Conservation (phyloP, 1,284 basidiomycete genomes). For the Puccinia hordei region DNA sequence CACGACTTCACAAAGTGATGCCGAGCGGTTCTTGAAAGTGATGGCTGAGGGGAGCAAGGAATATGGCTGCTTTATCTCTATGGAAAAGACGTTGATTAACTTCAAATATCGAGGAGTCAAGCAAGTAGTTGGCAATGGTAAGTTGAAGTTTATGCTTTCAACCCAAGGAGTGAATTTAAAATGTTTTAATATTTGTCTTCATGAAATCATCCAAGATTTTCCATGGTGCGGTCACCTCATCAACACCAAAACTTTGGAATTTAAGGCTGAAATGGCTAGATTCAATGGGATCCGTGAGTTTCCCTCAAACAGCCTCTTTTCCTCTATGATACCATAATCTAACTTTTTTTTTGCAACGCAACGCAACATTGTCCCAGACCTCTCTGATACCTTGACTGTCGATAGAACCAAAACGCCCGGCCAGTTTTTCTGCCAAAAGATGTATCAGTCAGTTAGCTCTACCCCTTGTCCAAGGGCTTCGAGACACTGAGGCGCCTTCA, state of each 20-base stretch:
- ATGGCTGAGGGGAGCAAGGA: slow-evolving; percentile 82
- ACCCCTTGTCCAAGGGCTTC: background rate
- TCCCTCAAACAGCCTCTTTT: background rate
- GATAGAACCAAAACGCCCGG: slow-evolving; percentile 40
- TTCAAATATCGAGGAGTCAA: slow-evolving; percentile 67
- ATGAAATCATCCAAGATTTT: slow-evolving; percentile 51
- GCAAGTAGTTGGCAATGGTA: slow-evolving; percentile 56
- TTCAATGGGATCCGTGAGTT: slow-evolving; percentile 51
- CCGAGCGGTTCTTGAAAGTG: slow-evolving; percentile 71
- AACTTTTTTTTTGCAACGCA: slow-evolving; percentile 1
- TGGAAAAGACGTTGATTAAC: slow-evolving; percentile 84
- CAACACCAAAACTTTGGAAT: slow-evolving; percentile 53
- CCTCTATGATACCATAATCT: background rate
- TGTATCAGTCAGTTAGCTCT: slow-evolving; percentile 32
- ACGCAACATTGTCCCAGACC: background rate
- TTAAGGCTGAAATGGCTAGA: slow-evolving; percentile 55
- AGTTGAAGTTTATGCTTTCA: background rate
- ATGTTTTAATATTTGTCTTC: background rate
- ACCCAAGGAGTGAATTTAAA: background rate
- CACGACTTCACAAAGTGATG: slow-evolving; percentile 70
- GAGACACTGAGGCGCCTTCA: background rate
- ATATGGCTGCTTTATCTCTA: slow-evolving; percentile 87
- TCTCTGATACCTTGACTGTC: slow-evolving; percentile 47
- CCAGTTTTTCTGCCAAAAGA: slow-evolving; percentile 35
- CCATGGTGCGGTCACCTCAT: slow-evolving; percentile 58